Base-by-base conservation (phyloP, 1,284 basidiomycete species). In the Ceratobasidium sp. region DNA sequence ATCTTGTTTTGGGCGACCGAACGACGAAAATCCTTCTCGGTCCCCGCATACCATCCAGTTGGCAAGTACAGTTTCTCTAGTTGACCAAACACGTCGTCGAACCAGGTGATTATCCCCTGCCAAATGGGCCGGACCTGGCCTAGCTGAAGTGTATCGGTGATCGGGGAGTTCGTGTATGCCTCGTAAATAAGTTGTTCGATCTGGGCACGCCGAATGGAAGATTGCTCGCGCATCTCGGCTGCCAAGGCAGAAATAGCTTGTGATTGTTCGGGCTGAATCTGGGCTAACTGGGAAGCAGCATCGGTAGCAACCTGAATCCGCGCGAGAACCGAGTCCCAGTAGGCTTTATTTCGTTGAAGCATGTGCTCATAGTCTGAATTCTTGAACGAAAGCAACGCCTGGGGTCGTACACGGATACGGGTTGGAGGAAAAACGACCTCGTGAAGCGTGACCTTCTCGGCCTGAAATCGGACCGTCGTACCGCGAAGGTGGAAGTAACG, bases 31-130 rank as follows among this genome's bases (percentile, higher is more conserved):
- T 77, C 71, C 53, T 64, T 56, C 50, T 69, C 73, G 40, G 67
- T 73, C 22, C 65, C 77, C 70, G 42, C 77, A 71, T 50, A 81
- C 71, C 71, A 79, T 78, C 72, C 78, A 13, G 77, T 77, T 0
- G 80, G 80, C 69, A 81, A 76, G 72, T 80, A 81, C 3, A 75
- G 71, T 72, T 80, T 81, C 69, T 82, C 81, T n/a, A 87, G 80
- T 65, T 84, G 84, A 75, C 92, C 89, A 75, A 95, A 93, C 75
- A 94, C 91, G 69, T 86, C 85, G 76, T 97, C 95, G 93, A 96
- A 98, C 47, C 92, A 92, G n/a, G 98, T 94, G 60, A 97, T 94
- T 78, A 91, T 92, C 76, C 97, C 94, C 79, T 98, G 96, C 47
- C 96, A 84, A 69, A 89, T 88, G 2, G 92, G 88, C 54, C 95